These are phyloP conservation scores for Sapria himalayana DNA, from an alignment of 345 rosid species.

Conservation along the genomic window DNA sequence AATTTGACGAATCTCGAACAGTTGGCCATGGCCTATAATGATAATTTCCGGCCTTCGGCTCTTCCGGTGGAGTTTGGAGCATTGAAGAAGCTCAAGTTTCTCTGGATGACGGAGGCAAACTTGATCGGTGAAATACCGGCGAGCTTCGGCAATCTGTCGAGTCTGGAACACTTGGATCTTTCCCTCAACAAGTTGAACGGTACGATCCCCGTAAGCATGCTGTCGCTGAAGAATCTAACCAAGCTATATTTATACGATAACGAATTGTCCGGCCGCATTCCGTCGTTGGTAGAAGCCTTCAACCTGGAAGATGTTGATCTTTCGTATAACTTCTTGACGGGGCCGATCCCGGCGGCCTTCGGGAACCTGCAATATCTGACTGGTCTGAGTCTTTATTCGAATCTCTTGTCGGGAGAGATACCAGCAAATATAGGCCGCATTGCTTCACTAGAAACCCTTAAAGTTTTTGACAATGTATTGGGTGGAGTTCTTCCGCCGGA, in stretches of 20 bases:
- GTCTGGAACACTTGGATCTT: slow-evolving; percentile 31
- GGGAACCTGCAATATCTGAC: slow-evolving; percentile 45
- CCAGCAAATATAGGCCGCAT: slow-evolving; percentile 33
- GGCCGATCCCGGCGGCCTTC: slow-evolving; percentile 52
- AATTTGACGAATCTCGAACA: slow-evolving; percentile 35
- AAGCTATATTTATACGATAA: slow-evolving; percentile 21
- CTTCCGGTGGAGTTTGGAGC: slow-evolving; percentile 49
- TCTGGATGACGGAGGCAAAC: slow-evolving; percentile 32
- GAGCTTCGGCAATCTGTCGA: slow-evolving; percentile 20
- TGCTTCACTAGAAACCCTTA: slow-evolving; percentile 18
- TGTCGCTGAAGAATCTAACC: slow-evolving; percentile 33
- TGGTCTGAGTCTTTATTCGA: slow-evolving; percentile 43
- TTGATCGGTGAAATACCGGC: slow-evolving; percentile 47
- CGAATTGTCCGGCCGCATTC: slow-evolving; percentile 33
- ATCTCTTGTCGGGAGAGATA: slow-evolving; percentile 40
- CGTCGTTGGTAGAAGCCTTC: slow-evolving; percentile 19
- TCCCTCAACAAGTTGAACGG: slow-evolving; percentile 31
- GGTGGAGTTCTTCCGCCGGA: slow-evolving; percentile 51
- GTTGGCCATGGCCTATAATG: slow-evolving; percentile 24
- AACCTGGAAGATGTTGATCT: slow-evolving; percentile 54
- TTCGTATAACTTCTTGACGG: slow-evolving; percentile 44
- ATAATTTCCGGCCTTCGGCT: slow-evolving; percentile 21
- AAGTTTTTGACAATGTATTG: slow-evolving; percentile 33
- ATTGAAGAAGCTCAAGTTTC: slow-evolving; percentile 22
- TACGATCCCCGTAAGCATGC: slow-evolving; percentile 23